Conservation (phyloP, 495 filamentous ascomycete genomes). For the Thermochaetoides thermophila region DNA sequence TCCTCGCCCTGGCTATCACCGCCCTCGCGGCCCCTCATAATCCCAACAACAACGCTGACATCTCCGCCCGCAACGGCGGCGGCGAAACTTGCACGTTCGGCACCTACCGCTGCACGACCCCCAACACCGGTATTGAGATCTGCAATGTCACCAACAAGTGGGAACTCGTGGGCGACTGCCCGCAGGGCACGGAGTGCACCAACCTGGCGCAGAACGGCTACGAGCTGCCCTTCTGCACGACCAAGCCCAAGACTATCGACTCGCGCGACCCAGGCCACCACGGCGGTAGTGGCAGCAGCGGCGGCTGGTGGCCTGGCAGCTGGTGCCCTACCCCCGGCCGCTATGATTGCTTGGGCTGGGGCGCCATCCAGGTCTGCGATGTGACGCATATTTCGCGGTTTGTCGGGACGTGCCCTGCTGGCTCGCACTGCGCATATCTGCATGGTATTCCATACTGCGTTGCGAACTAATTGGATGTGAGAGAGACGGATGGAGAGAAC, state of each 20-base stretch:
- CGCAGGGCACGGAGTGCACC: conserved; percentile 5
- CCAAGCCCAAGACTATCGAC: not conserved
- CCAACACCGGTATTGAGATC: conserved; percentile 15
- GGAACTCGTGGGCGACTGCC: conserved; percentile 13
- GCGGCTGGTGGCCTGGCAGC: conserved; percentile 9
- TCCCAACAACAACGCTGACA: not conserved
- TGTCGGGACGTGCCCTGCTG: conserved; percentile 9
- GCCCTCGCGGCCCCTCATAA: conserved; percentile 6
- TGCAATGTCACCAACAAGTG: conserved; percentile 10
- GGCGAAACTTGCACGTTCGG: conserved; percentile 11
- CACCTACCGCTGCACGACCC: conserved; percentile 13
- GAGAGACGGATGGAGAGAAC: not conserved
- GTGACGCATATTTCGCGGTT: conserved; percentile 3
- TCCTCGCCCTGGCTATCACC: conserved; percentile 6
- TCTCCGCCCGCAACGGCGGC: no score
- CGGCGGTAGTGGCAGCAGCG: conserved; percentile 1
- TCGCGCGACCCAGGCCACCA: not conserved
- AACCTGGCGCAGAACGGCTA: conserved; percentile 12
- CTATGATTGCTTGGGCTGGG: conserved; percentile 11
- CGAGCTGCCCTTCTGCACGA: conserved; percentile 14
- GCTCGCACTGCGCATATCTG: conserved; percentile 10
- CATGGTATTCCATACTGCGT: conserved; percentile 12
- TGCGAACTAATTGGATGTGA: not conserved
- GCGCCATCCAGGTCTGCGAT: conserved; percentile 15
- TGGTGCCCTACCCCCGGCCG: conserved; percentile 8